These are phyloP conservation scores for Diplotaxis tenuifolia DNA, from an alignment of 345 rosid species.

Conservation along the genomic window DNA sequence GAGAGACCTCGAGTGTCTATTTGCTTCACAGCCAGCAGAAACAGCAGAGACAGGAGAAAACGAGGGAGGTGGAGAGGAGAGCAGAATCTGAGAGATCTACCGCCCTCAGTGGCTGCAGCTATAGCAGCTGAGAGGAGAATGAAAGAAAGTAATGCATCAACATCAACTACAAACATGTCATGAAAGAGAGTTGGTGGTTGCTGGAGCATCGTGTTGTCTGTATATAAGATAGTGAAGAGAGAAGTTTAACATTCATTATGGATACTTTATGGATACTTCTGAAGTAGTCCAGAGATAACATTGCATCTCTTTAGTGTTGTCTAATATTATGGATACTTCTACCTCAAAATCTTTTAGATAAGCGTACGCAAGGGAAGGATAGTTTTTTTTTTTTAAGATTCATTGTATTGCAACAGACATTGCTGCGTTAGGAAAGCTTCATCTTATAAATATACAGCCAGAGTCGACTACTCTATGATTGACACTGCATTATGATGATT, in stretches of 20 bases:
- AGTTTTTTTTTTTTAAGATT: neutral
- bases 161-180: constrained; percentile 25
- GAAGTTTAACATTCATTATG: too few species aligned
- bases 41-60: constrained; percentile 43
- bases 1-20: constrained; percentile 76
- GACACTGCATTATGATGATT: too few species aligned
- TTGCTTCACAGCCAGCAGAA: constrained; percentile 49
- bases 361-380: neutral
- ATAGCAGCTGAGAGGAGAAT: constrained; percentile 88
- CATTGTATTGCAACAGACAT: neutral
- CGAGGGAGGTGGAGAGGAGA: constrained; percentile 43
- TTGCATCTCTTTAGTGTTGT: constrained; percentile 8
- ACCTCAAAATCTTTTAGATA: constrained; percentile 4
- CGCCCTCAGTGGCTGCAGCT: constrained; percentile 81
- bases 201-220: constrained; percentile 10
- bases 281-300: neutral
- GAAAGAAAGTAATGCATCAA: constrained; percentile 37
- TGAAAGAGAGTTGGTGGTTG: constrained; percentile 12
- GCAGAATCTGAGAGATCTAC: constrained; percentile 61
- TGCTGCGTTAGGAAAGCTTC: constrained; percentile 24
- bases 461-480: neutral
- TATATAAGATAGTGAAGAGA: constrained; percentile 16
- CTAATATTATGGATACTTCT: neutral
- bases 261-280: too few species aligned
- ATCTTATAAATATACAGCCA: neutral